Evolutionary conservation across 805 yeast genomes (phyloP), one percentile per base, ranked within the genome.

Genomic region (Monosporozyma aerobia): DNA sequence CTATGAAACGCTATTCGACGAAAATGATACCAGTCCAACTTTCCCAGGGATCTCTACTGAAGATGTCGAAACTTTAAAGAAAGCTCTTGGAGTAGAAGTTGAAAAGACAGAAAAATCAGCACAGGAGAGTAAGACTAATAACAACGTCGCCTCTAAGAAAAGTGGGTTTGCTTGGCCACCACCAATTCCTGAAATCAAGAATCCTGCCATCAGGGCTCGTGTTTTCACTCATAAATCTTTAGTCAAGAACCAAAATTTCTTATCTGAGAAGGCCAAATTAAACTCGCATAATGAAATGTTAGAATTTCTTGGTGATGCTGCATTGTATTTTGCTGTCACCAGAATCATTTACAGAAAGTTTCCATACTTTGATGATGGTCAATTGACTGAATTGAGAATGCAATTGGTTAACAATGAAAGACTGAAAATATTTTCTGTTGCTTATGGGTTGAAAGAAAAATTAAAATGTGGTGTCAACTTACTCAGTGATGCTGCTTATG

Each of bases 251-350:
- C 78, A 79, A 55, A 65, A 78, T 5, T 80, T 79, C 57, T 66
- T 83, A 48, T 71, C 79, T n/a, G 79, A 76, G 49, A 67, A 70
- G 3, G 92, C 85, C 57, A 72, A 78, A 51, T 71, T 85, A 27
- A 71, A 75, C 50, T 72, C 82, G 2, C 90, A 88, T 60, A 87
- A 92, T 65, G 97, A 90, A 73, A 75, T 97, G 49, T 72, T 90
- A 23, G 98, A 92, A 70, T 92, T 89, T 63, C 71, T 88, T 45
- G 98, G 98, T 14, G 98, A 92, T 70, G 82, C 97, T 0, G 78
- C 89, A 22, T 71, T 92, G 54, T 86, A 87, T 63, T 78, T 77
- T 51, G 72, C 83, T n/a, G 81, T 86, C 51, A 84, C 97, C 0
- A 71, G 78, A 53, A 75, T 90, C 44, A 73, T 88, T 16, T 89